Conservation (phyloP, 1,284 basidiomycete genomes). For the Microbotryum intermedium region DNA sequence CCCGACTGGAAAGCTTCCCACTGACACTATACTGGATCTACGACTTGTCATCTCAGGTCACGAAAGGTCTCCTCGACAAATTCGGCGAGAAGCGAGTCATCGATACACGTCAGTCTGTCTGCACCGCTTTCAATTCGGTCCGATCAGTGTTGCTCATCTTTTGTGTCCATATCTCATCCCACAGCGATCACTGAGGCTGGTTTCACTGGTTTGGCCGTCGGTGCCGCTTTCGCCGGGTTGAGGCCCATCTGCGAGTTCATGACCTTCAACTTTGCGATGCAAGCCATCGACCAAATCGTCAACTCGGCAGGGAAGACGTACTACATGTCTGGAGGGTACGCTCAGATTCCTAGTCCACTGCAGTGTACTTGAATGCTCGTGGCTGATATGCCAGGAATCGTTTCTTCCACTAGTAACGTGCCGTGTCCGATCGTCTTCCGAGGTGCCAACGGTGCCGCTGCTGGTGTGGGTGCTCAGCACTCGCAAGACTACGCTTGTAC, state of each 20-base stretch:
- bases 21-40: not conserved
- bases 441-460: slow-evolving; percentile 96
- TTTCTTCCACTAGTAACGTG: slow-evolving; percentile 18
- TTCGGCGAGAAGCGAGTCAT: slow-evolving; percentile 98
- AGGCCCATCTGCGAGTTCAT: slow-evolving; percentile 99
- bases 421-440: slow-evolving; percentile 98
- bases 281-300: slow-evolving; percentile 98
- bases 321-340: slow-evolving; percentile 99
- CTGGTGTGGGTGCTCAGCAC: slow-evolving; percentile 80
- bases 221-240: slow-evolving; percentile 86
- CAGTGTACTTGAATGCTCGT: not conserved
- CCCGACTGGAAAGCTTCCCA: not conserved
- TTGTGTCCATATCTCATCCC: not conserved
- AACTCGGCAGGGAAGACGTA: slow-evolving; percentile 99
- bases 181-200: slow-evolving; percentile 64
- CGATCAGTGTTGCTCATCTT: not conserved
- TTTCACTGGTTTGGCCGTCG: slow-evolving; percentile 93
- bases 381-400: not conserved
- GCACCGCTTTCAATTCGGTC: not conserved
- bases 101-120: slow-evolving; percentile 47
- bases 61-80: slow-evolving; percentile 97
- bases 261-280: slow-evolving; percentile 91
- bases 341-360: slow-evolving; percentile 40
- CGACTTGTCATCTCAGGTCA: slow-evolving; percentile 52
- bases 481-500: slow-evolving; percentile 45